Evolutionary conservation across 192 early-diverging fungal species (phyloP), one percentile per base, ranked within the genome.

Genomic region (Piromyces sp.): DNA sequence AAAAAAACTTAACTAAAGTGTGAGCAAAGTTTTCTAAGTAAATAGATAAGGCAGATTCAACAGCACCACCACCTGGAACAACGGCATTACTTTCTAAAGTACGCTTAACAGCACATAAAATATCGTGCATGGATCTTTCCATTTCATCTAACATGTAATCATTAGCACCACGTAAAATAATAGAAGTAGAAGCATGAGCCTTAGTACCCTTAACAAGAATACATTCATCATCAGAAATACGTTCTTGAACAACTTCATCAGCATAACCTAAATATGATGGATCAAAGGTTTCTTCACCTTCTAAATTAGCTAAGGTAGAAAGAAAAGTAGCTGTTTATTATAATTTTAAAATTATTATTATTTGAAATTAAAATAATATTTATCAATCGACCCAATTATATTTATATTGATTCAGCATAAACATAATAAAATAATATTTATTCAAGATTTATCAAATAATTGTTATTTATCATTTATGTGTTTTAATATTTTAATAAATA

Each of bases 71-170:
- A 84, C 98, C 98, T 40, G 98, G 98, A 42, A 99, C 98, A 33
- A 98, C 96, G 31, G 92, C 91, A 58, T 95, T 95, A 81, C 94
- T 95, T 86, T 99, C 98, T 79, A 99, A 87, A 12, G 96, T 97
- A 30, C 98, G 90, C 92, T 98, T 98, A 79, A 99, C 96, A 22
- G 96, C 95, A 84, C 95, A 96, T 83, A 99, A 83, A 58, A 92
- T 89, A 88, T 99, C 98, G 84, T 99, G 98, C 82, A 99, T 84
- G 30, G 96, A 94, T 80, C 98, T 91, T 87, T 99, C 98, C 97
- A 99, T 98, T 88, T 99, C 98, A 82, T 99, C 98, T 79, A 99
- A 89, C 96, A 98, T 97, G 84, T 93, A 99, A 85, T 99, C 98
- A 86, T 98, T 99, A 79, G 98, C 97, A 31, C 98, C 98, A 83